phyloP scores from a whole-genome alignment of 2,329 filamentous ascomycete genomes.

The Sphaerostilbella broomeana region DNA sequence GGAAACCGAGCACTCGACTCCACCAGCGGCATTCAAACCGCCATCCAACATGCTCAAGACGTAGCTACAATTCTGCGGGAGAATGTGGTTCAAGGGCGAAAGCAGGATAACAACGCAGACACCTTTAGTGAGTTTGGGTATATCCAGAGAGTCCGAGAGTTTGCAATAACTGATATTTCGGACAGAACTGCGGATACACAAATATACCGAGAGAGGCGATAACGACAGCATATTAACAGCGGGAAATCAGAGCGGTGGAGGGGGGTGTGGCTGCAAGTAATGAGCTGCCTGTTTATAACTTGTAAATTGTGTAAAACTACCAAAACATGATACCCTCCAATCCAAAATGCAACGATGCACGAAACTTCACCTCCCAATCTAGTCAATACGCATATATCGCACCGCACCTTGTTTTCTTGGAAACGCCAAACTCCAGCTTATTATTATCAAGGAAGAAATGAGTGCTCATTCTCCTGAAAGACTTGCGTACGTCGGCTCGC shows the following conservation, averaged over 20 bases:
- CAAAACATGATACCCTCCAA: slow-evolving; percentile 18
- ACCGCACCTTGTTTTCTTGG: slow-evolving; percentile 13
- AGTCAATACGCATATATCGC: slow-evolving; percentile 11
- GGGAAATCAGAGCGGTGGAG: slow-evolving; percentile 29
- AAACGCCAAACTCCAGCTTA: slow-evolving; percentile 26
- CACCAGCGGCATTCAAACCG: slow-evolving; percentile 51
- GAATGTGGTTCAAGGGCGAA: slow-evolving; percentile 82
- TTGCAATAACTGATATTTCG: background rate
- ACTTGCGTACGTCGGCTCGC: slow-evolving; percentile 74
- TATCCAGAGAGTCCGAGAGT: background rate
- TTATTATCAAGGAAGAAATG: background rate
- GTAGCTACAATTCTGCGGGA: slow-evolving; percentile 71
- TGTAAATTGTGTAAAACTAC: slow-evolving; percentile 12
- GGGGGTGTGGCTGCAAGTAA: slow-evolving; percentile 26
- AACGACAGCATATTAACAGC: slow-evolving; percentile 81
- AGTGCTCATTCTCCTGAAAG: slow-evolving; percentile 62
- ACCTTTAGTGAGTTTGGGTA: slow-evolving; percentile 51
- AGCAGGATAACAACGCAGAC: slow-evolving; percentile 33
- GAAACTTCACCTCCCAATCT: background rate
- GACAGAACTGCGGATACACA: slow-evolving; percentile 78
- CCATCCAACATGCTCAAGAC: slow-evolving; percentile 73
- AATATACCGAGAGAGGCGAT: slow-evolving; percentile 84
- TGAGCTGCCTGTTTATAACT: slow-evolving; percentile 8
- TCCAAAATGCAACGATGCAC: slow-evolving; percentile 10
- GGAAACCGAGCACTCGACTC: slow-evolving; percentile 54